Base-by-base conservation (phyloP, 1,284 basidiomycete species). In the Ceratobasidium sp. region DNA sequence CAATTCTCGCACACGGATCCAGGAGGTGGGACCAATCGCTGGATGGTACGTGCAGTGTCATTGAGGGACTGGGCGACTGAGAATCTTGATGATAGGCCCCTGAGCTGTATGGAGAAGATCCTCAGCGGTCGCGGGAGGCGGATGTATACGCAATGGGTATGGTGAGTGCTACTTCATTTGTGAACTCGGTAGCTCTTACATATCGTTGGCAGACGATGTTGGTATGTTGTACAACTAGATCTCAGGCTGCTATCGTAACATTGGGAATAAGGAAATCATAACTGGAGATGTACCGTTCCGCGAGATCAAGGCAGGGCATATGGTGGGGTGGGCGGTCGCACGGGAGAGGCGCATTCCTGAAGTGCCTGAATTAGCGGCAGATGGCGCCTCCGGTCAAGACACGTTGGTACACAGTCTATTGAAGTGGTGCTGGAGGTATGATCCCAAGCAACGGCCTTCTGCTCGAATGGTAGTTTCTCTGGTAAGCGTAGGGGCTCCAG, bases 1-100 rank as follows among this genome's bases (percentile, higher is more conserved):
- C 41, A 61, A 21, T 61, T 61, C 30, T 61, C 59, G 3, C 41
- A 61, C 8, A 61, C 59, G 1, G 59, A 61, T 10, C 26, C 39
- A n/a, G n/a, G n/a, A n/a, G n/a, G n/a, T n/a, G n/a, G n/a, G n/a
- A n/a, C n/a, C n/a, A n/a, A n/a, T n/a, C 59, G 59, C 5, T 61
- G 59, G 59, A 61, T 61, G 59, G 59, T 30, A 30, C 3, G 39
- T 30, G 8, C 0, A 28, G 1, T 16, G 8, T 4, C 23, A 6
- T 61, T 2, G 12, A 5, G 46, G 2, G 1, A 12, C 3, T 48
- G 9, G 8, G 23, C 18, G 21, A 2, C 3, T 21, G 3, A 2
- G 21, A 3, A 12, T 16, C n/a, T 3, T n/a, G 5, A 18, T 14
- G 18, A 10, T 14, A 61, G 59, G 59, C 59, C 8, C 59, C 59